These are phyloP conservation scores for Salmacisia buchloeana DNA, from an alignment of 1,284 basidiomycete species.

Conservation along the genomic window DNA sequence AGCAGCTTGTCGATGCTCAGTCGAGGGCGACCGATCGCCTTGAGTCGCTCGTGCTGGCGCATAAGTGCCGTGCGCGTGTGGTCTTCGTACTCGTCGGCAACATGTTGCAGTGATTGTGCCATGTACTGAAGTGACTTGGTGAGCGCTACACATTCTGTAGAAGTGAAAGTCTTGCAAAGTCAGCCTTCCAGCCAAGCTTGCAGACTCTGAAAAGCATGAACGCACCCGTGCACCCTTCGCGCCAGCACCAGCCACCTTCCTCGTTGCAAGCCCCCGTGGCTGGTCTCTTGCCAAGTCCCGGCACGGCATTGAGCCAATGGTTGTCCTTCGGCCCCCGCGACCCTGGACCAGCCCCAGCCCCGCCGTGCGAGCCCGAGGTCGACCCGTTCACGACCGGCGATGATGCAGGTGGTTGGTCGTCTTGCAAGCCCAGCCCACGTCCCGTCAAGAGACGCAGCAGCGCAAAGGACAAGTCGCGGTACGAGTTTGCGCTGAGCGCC, in stretches of 20 bases:
- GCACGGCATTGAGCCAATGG: slow-evolving; percentile 50
- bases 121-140: slow-evolving; percentile 74
- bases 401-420: background rate
- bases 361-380: slow-evolving; percentile 64
- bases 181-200: background rate
- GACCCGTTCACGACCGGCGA: slow-evolving; percentile 39
- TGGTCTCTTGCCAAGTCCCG: slow-evolving; percentile 55
- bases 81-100: slow-evolving; percentile 71
- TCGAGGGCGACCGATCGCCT: slow-evolving; percentile 63
- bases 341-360: background rate
- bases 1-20: slow-evolving; percentile 58
- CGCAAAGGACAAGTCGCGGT: slow-evolving; percentile 31
- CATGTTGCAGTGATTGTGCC: slow-evolving; percentile 65
- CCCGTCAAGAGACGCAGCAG: slow-evolving; percentile 34
- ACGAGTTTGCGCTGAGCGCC: slow-evolving; percentile 18
- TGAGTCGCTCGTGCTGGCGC: slow-evolving; percentile 67
- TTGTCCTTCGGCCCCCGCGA: background rate
- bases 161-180: background rate
- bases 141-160: slow-evolving; percentile 64
- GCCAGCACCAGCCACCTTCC: slow-evolving; percentile 79
- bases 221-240: slow-evolving; percentile 60
- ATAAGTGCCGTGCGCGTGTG: slow-evolving; percentile 68
- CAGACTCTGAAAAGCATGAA: background rate
- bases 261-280: slow-evolving; percentile 58
- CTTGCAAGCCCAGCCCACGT: slow-evolving; percentile 17